A percentile compares a stretch with the other conserved stretches of the same genome.
Evolutionary conservation across 169 alveolate genomes (phyloP).

Genomic region (Toxoplasma gondii): DNA sequence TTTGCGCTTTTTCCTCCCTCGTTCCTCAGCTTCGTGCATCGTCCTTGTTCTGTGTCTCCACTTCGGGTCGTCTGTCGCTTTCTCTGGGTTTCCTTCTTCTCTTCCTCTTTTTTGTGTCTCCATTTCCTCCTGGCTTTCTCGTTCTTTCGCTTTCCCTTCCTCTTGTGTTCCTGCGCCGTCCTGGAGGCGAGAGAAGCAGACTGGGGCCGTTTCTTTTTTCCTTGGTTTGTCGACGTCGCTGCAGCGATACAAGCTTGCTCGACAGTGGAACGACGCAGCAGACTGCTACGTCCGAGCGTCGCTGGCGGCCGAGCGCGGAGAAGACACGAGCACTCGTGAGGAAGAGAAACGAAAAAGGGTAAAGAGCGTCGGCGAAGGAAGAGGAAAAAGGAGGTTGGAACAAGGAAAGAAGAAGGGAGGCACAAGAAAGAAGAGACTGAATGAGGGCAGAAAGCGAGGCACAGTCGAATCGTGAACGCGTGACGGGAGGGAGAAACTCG

Average conservation of each 20-base stretch:
- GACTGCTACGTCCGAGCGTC: constrained; percentile 44
- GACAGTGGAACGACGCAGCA: constrained; percentile 25
- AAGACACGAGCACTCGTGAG: constrained; percentile 26
- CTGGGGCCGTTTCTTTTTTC: not conserved
- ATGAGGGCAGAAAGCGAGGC: not conserved
- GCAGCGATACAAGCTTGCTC: constrained; percentile 42
- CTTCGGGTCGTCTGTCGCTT: no score
- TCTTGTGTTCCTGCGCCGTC: not conserved
- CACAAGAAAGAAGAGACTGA: not conserved
- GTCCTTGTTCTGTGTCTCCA: no score
- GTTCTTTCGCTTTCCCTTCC: not conserved
- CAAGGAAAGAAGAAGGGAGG: not conserved
- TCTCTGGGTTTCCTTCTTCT: no score
- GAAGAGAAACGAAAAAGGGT: not conserved
- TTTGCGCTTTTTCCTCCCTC: no score
- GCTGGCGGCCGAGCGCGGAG: constrained; percentile 33
- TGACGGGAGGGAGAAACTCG: not conserved
- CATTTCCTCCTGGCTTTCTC: no score
- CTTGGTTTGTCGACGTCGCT: not conserved
- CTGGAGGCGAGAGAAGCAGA: no score
- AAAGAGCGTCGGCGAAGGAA: not conserved
- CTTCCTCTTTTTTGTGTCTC: no score
- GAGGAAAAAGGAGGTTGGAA: not conserved
- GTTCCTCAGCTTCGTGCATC: no score
- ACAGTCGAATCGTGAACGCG: not conserved